Evolutionary conservation across 345 rosid species (phyloP).

Genomic region (Eucalyptus dawsonii): DNA sequence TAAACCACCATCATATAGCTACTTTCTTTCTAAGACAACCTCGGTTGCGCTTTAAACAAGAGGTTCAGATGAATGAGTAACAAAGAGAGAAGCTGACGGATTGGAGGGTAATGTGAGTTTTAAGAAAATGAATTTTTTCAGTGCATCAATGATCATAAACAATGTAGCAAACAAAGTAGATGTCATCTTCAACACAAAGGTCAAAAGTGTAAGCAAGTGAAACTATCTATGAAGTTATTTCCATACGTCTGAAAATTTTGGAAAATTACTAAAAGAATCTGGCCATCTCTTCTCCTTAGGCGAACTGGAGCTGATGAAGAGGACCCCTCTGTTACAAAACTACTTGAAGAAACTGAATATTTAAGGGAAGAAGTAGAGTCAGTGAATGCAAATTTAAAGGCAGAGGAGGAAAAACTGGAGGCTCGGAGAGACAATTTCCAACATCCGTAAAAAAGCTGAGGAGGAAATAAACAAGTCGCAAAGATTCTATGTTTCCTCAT

Average conservation of each 20-base stretch:
- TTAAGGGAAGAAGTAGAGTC: not conserved
- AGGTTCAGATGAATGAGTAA: not conserved
- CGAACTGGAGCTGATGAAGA: not conserved
- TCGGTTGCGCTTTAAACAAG: not conserved
- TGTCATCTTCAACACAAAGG: not conserved
- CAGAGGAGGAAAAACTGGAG: not conserved
- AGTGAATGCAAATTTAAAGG: not conserved
- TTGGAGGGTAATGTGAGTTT: not conserved
- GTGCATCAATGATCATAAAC: not conserved
- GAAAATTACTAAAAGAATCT: not conserved
- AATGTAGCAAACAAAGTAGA: too few relatives aligned
- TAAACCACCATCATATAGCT: not conserved
- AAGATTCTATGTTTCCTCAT: not conserved
- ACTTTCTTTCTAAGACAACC: not conserved
- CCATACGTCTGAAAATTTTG: not conserved
- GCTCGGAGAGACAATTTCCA: not conserved
- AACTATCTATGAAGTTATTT: not conserved
- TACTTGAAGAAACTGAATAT: not conserved
- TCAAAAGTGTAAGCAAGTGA: not conserved
- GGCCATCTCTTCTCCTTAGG: not conserved
- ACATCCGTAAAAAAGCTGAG: not conserved
- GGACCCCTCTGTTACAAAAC: not conserved
- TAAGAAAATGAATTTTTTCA: not conserved
- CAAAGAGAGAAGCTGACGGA: not conserved
- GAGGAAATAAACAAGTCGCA: not conserved